phyloP scores from a whole-genome alignment of 345 rosid genomes.

The Aquilaria yunnanensis region DNA sequence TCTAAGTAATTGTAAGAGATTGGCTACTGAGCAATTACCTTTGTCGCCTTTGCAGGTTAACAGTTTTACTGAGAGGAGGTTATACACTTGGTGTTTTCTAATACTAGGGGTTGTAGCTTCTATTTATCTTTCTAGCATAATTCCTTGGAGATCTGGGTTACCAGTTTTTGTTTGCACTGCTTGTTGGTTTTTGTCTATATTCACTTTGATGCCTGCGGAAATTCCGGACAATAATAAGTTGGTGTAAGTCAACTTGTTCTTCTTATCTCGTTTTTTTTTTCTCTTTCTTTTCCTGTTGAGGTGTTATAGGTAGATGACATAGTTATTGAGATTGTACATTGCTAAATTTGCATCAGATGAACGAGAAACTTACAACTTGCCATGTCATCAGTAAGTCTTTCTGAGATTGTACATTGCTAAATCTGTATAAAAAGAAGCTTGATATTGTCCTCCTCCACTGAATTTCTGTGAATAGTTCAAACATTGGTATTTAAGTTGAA shows the following conservation, averaged over 20 bases:
- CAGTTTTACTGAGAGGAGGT: slow-evolving; percentile 91
- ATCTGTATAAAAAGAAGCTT: too few species aligned
- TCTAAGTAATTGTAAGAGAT: slow-evolving; percentile 10
- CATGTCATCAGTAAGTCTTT: too few species aligned
- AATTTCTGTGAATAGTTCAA: too few species aligned
- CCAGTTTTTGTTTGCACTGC: slow-evolving; percentile 66
- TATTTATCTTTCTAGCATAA: slow-evolving; percentile 45
- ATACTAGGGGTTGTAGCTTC: slow-evolving; percentile 51
- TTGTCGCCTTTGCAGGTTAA: slow-evolving; percentile 63
- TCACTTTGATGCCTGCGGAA: slow-evolving; percentile 96
- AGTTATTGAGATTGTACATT: too few species aligned
- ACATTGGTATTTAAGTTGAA: too few species aligned
- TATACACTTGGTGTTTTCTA: slow-evolving; percentile 88
- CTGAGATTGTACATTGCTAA: too few species aligned
- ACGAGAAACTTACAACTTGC: too few species aligned
- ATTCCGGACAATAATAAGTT: slow-evolving; percentile 86
- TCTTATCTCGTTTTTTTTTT: slow-evolving; percentile 8
- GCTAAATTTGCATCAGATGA: too few species aligned
- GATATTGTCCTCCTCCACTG: too few species aligned
- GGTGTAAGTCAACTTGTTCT: slow-evolving; percentile 49
- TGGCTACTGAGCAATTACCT: slow-evolving; percentile 14
- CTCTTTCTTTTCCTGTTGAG: slow-evolving; percentile 4
- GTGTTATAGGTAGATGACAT: too few species aligned
- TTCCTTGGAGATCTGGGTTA: slow-evolving; percentile 76
- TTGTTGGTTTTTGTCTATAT: slow-evolving; percentile 79